A percentile compares a stretch with the other conserved stretches of the same genome.
Conservation (phyloP, 352 stramenopile genomes). For the Phytophthora pluvialis region DNA sequence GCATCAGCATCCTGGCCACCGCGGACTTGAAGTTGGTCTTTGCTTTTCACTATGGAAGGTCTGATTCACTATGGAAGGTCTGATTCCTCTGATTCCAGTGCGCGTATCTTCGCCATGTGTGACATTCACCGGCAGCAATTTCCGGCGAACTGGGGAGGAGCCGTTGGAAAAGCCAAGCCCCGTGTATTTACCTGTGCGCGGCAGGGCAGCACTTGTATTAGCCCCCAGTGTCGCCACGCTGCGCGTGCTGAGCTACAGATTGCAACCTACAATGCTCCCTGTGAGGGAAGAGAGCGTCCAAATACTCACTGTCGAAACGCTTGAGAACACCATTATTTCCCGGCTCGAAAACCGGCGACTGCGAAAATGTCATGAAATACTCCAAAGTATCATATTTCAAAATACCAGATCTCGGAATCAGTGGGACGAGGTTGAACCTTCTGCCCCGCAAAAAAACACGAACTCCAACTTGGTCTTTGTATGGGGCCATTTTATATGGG, state of each 20-base stretch:
- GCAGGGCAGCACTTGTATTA: too few relatives aligned
- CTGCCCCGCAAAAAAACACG: conserved; percentile 18
- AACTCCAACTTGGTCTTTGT: conserved; percentile 21
- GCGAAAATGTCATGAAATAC: too few relatives aligned
- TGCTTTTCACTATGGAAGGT: conserved; percentile 8
- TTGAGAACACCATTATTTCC: background rate
- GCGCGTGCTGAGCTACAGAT: too few relatives aligned
- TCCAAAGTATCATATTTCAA: background rate
- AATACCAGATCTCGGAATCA: conserved; percentile 2
- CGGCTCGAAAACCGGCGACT: background rate
- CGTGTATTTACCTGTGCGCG: too few relatives aligned
- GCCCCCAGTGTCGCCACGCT: too few relatives aligned
- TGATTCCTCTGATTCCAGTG: conserved; percentile 13
- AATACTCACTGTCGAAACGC: background rate
- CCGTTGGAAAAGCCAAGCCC: too few relatives aligned
- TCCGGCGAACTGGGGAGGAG: too few relatives aligned
- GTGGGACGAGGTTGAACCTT: conserved; percentile 20
- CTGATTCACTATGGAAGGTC: conserved; percentile 13
- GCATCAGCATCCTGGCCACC: background rate
- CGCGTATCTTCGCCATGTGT: conserved; percentile 5
- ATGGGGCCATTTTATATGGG: background rate
- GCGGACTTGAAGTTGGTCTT: conserved; percentile 3
- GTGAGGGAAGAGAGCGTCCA: background rate
- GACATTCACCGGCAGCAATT: background rate
- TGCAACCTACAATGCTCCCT: too few relatives aligned